Conservation (phyloP, 495 filamentous ascomycete species). For the Neurospora sp. region DNA sequence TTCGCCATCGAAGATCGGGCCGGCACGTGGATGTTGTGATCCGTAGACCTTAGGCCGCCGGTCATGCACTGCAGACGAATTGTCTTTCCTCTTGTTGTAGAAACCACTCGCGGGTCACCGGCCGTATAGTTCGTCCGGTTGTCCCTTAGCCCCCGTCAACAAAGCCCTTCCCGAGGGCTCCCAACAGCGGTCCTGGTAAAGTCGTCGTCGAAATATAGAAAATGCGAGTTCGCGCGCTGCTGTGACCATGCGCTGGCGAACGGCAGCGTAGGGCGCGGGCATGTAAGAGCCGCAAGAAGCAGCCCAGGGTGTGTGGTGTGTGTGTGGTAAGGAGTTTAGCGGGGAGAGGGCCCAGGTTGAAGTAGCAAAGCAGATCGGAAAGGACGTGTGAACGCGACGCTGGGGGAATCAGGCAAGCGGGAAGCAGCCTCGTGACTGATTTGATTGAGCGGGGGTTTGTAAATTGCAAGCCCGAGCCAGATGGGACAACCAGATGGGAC, state of each 20-base stretch:
- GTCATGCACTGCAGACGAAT: background rate
- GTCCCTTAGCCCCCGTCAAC: slow-evolving; percentile 2
- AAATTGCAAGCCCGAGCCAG: slow-evolving; percentile 13
- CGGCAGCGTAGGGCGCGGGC: slow-evolving; percentile 13
- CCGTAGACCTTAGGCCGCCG: background rate
- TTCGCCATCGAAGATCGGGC: slow-evolving; percentile 22
- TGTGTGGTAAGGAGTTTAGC: slow-evolving; percentile 6
- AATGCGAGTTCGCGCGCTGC: slow-evolving; percentile 5
- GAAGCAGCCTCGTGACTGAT: slow-evolving; percentile 20
- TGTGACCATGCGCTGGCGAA: slow-evolving; percentile 13
- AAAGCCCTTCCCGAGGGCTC: slow-evolving; percentile 3
- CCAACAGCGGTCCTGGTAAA: background rate
- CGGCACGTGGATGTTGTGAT: background rate
- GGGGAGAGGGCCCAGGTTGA: slow-evolving; percentile 5
- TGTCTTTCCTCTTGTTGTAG: background rate
- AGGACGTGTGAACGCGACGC: background rate
- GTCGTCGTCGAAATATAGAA: background rate
- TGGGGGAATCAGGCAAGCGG: slow-evolving; percentile 14
- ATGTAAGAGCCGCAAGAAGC: slow-evolving; percentile 23
- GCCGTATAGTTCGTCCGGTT: background rate
- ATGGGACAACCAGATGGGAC: slow-evolving; percentile 2
- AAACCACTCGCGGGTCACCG: background rate
- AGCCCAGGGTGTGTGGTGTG: slow-evolving; percentile 8
- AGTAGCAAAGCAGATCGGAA: slow-evolving; percentile 9
- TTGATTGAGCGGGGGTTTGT: slow-evolving; percentile 22